These are phyloP conservation scores for Fusarium palustre DNA, from an alignment of 2,329 filamentous ascomycete genomes.

Conservation along the genomic window DNA sequence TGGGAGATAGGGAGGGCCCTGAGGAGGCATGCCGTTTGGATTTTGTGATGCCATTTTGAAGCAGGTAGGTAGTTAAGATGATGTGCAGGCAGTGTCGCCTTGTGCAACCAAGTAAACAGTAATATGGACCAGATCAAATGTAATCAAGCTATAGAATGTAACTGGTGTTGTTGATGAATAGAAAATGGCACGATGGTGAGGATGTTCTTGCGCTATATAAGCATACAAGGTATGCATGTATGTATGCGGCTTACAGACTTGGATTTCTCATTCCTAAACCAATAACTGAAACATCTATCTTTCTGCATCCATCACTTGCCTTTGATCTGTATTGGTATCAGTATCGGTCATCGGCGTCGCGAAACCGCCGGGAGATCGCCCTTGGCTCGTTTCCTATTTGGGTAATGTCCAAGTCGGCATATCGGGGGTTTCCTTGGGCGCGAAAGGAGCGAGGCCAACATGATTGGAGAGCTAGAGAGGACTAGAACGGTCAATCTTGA, in stretches of 20 bases:
- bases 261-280: not conserved
- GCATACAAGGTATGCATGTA: not conserved
- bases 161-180: not conserved
- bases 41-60: slow-evolving; percentile 35
- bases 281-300: slow-evolving; percentile 1
- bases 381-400: slow-evolving; percentile 32
- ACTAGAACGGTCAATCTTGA: not conserved
- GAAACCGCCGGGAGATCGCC: slow-evolving; percentile 23
- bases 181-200: not conserved
- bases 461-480: slow-evolving; percentile 25
- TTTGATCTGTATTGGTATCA: not conserved
- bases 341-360: slow-evolving; percentile 37
- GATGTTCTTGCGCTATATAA: not conserved
- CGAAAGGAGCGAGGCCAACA: slow-evolving; percentile 27
- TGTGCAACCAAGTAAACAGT: not conserved
- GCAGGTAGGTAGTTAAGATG: no score
- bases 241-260: not conserved
- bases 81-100: not conserved
- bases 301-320: not conserved
- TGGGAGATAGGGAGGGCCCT: slow-evolving; percentile 56
- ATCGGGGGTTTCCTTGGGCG: slow-evolving; percentile 44
- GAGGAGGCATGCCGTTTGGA: slow-evolving; percentile 22
- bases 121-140: not conserved
- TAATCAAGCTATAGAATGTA: not conserved
- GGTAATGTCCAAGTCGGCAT: slow-evolving; percentile 17